These are phyloP conservation scores for Kalmanozyma brasiliensis DNA, from an alignment of 1,284 basidiomycete genomes.

Conservation along the genomic window DNA sequence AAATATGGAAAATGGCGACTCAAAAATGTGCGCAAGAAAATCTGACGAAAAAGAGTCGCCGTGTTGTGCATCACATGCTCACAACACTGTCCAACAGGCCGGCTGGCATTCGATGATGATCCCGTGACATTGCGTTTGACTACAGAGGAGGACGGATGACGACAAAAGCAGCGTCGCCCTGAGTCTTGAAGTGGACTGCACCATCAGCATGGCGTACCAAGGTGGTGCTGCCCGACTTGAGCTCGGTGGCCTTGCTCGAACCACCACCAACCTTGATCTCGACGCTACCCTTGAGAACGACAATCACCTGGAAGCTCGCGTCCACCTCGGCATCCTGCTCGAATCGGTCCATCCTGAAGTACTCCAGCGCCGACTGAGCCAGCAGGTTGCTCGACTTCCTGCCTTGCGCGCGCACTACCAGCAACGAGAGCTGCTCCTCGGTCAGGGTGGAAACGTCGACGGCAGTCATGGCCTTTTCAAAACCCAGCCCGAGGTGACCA, in stretches of 20 bases:
- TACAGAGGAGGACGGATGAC: slow-evolving; percentile 35
- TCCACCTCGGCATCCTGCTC: slow-evolving; percentile 6
- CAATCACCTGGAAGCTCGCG: slow-evolving; percentile 30
- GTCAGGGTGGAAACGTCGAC: slow-evolving; percentile 11
- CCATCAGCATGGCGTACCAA: slow-evolving; percentile 25
- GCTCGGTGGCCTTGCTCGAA: not conserved
- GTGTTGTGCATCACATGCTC: too few relatives aligned
- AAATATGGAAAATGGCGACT: not conserved
- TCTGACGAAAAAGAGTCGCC: not conserved
- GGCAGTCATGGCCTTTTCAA: slow-evolving; percentile 35
- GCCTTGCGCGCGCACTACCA: slow-evolving; percentile 8
- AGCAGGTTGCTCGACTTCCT: slow-evolving; percentile 15
- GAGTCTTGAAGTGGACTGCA: slow-evolving; percentile 10
- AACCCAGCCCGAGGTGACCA: slow-evolving; percentile 34
- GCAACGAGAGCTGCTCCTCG: slow-evolving; percentile 4
- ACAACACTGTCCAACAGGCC: too few relatives aligned
- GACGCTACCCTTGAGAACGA: slow-evolving; percentile 29
- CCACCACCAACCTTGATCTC: not conserved
- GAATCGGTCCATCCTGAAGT: slow-evolving; percentile 34
- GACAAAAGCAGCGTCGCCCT: slow-evolving; percentile 9
- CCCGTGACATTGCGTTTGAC: not conserved
- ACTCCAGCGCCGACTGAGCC: slow-evolving; percentile 18
- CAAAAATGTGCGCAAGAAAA: not conserved
- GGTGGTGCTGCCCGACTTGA: slow-evolving; percentile 22
- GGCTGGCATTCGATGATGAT: too few relatives aligned